Conservation (phyloP, 1,284 basidiomycete species). For the Cutaneotrichosporon cutaneum region DNA sequence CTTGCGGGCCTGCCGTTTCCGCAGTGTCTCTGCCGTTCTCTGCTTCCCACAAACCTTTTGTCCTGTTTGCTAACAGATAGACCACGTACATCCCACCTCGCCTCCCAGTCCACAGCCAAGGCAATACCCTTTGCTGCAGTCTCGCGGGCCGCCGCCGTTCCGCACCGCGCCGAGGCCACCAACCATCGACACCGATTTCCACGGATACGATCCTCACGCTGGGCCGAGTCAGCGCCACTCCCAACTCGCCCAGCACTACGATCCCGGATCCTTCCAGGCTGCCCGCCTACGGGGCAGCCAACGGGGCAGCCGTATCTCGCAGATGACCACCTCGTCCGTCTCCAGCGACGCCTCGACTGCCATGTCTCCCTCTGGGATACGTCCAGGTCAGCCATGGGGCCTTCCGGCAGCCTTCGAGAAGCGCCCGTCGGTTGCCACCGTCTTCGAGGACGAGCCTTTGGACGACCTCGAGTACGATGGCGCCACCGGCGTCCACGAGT, state of each 20-base stretch:
- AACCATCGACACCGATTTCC: not conserved
- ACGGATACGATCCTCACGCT: not conserved
- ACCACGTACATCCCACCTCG: not conserved
- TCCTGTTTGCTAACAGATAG: not conserved
- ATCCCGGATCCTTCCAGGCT: not conserved
- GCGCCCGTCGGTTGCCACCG: conserved; percentile 17
- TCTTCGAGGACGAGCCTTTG: conserved; percentile 18
- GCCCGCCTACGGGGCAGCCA: not conserved
- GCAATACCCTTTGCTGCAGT: not conserved
- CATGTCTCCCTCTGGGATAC: not conserved
- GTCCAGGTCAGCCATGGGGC: conserved; percentile 1
- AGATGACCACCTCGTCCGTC: conserved; percentile 6
- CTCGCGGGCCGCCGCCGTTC: not conserved
- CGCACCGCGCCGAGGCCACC: not conserved
- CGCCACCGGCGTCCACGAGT: not conserved
- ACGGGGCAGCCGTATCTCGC: conserved; percentile 2
- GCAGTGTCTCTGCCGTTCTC: too few species aligned
- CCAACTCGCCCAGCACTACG: not conserved
- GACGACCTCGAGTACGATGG: conserved; percentile 7
- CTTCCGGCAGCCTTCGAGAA: conserved; percentile 1
- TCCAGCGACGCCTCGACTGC: conserved; percentile 6
- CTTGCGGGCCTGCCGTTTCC: too few species aligned
- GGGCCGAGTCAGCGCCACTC: not conserved
- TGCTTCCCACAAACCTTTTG: not conserved
- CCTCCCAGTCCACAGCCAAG: not conserved